Base-by-base conservation (phyloP, 148 eudicot species). In the Camellia granthamiana region DNA sequence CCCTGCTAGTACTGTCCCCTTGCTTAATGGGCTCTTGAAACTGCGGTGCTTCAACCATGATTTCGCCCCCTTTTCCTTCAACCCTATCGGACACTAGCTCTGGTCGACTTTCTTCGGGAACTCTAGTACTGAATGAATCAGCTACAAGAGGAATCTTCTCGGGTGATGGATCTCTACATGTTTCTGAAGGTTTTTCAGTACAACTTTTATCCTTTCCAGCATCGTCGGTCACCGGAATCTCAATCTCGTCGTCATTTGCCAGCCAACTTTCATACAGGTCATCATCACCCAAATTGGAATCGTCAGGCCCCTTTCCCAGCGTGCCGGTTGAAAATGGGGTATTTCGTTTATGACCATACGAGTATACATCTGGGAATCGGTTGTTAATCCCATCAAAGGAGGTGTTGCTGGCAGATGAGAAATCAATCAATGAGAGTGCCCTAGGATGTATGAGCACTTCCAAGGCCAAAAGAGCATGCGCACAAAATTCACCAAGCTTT, bases 361-460 rank as follows among this genome's bases (percentile, higher is more conserved):
- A 85, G 65, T 82, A 79, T 63, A 71, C 12, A 55, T 81, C 82
- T 76, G 74, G 74, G 56, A 73, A 70, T 71, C 76, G 74, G 64
- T n/a, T 72, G 62, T 68, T 70, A 52, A 65, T 62, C 66, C 77
- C 81, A 55, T 65, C 84, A 68, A 47, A 80, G 51, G 73, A 80
- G 38, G 68, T 77, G 55, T 69, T 80, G 61, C 44, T 47, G 66
- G 79, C 71, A 52, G 87, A 83, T 4, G 85, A 67, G n/a, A 75
- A 73, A 84, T 95, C 94, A 41, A 83, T 73, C 66, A 92, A 69
- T 43, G 97, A 90, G 78, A 91, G 91, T 10, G 89, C 89, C 81
- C 97, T 85, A 15, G 98, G 94, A 86, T 93, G 98, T 80, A 95
- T 84, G 69, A 95, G 87, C 56, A 90, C 88, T 91, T 95, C 97